Evolutionary conservation across 805 yeast genomes (phyloP).

Genomic region (Scheffersomyces stipitis): DNA sequence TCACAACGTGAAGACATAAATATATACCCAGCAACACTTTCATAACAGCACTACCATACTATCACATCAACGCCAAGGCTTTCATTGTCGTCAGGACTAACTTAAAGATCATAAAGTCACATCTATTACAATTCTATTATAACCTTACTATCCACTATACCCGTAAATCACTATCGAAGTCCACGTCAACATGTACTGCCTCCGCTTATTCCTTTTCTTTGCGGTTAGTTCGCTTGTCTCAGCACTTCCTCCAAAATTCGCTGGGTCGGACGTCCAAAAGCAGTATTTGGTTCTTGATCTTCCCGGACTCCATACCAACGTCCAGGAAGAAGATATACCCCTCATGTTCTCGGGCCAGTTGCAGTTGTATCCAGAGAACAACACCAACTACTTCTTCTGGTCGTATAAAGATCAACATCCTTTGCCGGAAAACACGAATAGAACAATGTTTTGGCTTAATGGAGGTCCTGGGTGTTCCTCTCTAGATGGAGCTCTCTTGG

Average conservation of each 20-base stretch:
- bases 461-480: slow-evolving; percentile 99
- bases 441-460: slow-evolving; percentile 82
- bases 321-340: slow-evolving; percentile 38
- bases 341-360: slow-evolving; percentile 69
- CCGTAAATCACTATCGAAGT: too few relatives aligned
- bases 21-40: too few relatives aligned
- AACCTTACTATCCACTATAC: too few relatives aligned
- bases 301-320: slow-evolving; percentile 37
- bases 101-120: too few relatives aligned
- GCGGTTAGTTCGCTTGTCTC: background rate
- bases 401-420: slow-evolving; percentile 44
- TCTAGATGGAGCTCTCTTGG: slow-evolving; percentile 95
- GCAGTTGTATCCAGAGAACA: slow-evolving; percentile 50
- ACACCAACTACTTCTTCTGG: slow-evolving; percentile 77
- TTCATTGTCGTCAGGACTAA: too few relatives aligned
- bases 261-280: slow-evolving; percentile 6
- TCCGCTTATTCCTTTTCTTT: too few relatives aligned
- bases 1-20: too few relatives aligned
- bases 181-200: too few relatives aligned
- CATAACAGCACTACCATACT: too few relatives aligned
- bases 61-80: too few relatives aligned
- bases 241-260: background rate
- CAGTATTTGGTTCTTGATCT: slow-evolving; percentile 30
- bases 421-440: slow-evolving; percentile 33
- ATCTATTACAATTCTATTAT: too few relatives aligned